phyloP scores from a whole-genome alignment of 768 basidiomycete species.

The Tricholoma bakamatsutake region DNA sequence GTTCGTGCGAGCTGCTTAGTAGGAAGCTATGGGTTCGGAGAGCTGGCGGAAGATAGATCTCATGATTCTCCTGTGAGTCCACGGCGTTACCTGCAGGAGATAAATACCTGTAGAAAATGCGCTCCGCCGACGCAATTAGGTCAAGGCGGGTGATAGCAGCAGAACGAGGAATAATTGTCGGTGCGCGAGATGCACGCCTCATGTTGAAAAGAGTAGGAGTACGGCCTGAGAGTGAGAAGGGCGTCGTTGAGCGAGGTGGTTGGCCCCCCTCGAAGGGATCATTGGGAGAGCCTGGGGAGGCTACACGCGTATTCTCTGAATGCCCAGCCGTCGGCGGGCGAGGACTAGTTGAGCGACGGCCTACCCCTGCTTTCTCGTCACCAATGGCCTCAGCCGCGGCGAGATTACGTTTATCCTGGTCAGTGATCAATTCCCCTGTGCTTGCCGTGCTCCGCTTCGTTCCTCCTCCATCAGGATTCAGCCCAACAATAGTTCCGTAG shows the following conservation, averaged over 20 bases:
- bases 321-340: constrained; percentile 39
- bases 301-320: constrained; percentile 41
- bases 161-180: constrained; percentile 90
- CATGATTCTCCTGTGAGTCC: constrained; percentile 85
- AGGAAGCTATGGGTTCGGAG: constrained; percentile 92
- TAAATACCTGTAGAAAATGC: constrained; percentile 93
- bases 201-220: constrained; percentile 73
- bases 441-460: constrained; percentile 80
- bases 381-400: constrained; percentile 32
- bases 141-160: constrained; percentile 86
- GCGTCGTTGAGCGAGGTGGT: constrained; percentile 64
- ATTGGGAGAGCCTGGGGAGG: constrained; percentile 45
- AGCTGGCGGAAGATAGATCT: constrained; percentile 94
- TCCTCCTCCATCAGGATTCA: constrained; percentile 47
- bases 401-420: constrained; percentile 66
- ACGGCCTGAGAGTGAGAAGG: constrained; percentile 70
- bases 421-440: constrained; percentile 64
- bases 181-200: constrained; percentile 80
- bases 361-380: constrained; percentile 39
- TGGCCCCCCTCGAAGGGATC: constrained; percentile 29
- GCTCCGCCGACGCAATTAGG: constrained; percentile 89
- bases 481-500: constrained; percentile 84
- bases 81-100: constrained; percentile 72
- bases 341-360: constrained; percentile 55
- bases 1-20: constrained; percentile 67